These are phyloP conservation scores for Mycena galericulata DNA, from an alignment of 768 basidiomycete genomes.

Conservation along the genomic window DNA sequence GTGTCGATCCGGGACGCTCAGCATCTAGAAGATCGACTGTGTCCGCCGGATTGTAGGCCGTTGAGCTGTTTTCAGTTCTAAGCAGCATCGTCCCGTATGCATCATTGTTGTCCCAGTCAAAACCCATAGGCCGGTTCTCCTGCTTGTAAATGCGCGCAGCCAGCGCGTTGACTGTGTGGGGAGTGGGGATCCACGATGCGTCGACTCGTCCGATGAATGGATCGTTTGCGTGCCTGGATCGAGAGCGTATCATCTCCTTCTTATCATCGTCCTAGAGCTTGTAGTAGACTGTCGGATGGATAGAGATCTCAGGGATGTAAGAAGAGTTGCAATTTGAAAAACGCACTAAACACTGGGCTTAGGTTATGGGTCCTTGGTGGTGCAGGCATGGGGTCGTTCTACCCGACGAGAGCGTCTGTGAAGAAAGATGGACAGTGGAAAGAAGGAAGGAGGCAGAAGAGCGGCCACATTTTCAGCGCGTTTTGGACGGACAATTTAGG, in stretches of 20 bases:
- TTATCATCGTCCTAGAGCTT: conserved; percentile 15
- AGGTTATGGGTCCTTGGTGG: neutral
- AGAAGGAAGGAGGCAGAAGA: too few relatives aligned
- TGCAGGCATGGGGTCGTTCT: too few relatives aligned
- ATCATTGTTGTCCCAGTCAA: too few relatives aligned
- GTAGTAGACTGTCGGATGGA: conserved; percentile 1
- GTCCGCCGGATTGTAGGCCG: neutral
- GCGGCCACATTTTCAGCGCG: too few relatives aligned
- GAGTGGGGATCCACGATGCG: neutral
- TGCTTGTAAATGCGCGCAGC: conserved; percentile 4
- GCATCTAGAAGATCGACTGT: neutral
- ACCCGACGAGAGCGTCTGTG: too few relatives aligned
- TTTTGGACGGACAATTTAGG: too few relatives aligned
- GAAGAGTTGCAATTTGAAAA: neutral
- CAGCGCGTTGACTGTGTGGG: neutral
- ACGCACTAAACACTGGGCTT: conserved; percentile 1
- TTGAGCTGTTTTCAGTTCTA: neutral
- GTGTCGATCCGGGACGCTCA: conserved; percentile 7
- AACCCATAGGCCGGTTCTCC: neutral
- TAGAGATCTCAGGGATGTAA: neutral
- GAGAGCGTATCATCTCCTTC: conserved; percentile 1
- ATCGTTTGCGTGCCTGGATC: neutral
- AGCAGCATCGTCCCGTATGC: too few relatives aligned
- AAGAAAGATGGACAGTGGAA: too few relatives aligned
- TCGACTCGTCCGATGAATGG: conserved; percentile 10